These are phyloP conservation scores for Phytophthora palmivora DNA, from an alignment of 352 stramenopile species.

Conservation along the genomic window DNA sequence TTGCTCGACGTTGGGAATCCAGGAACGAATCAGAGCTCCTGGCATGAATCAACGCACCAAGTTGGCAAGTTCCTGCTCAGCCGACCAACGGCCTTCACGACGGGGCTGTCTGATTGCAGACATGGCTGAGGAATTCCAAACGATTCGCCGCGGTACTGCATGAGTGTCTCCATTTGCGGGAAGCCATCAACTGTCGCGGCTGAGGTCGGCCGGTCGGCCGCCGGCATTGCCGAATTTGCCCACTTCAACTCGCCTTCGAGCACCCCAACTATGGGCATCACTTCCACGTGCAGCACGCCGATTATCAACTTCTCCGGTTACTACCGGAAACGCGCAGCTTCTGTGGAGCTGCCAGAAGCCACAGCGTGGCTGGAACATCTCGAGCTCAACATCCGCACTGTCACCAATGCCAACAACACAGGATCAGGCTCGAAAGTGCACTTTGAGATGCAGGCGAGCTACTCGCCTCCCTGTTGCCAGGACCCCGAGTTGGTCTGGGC, in stretches of 20 bases:
- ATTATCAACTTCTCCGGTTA: slow-evolving; percentile 42
- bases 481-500: slow-evolving; percentile 34
- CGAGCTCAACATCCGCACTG: slow-evolving; percentile 26
- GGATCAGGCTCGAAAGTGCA: slow-evolving; percentile 22
- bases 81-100: no score
- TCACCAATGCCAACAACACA: slow-evolving; percentile 7
- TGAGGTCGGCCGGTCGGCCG: slow-evolving; percentile 12
- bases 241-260: slow-evolving; percentile 18
- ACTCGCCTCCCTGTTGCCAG: slow-evolving; percentile 22
- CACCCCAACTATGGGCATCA: slow-evolving; percentile 25
- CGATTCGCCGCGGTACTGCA: background rate
- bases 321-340: slow-evolving; percentile 39
- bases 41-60: no score
- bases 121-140: background rate
- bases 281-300: slow-evolving; percentile 27
- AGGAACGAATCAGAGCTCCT: background rate
- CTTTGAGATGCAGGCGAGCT: slow-evolving; percentile 36
- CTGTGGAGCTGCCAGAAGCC: slow-evolving; percentile 37
- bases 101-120: background rate
- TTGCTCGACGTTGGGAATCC: background rate
- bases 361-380: slow-evolving; percentile 44
- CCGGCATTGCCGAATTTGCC: slow-evolving; percentile 17
- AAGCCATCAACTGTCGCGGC: slow-evolving; percentile 26
- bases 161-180: slow-evolving; percentile 1
- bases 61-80: background rate